Conservation (phyloP, 2,329 filamentous ascomycete genomes). For the Colletotrichum echinochloae region DNA sequence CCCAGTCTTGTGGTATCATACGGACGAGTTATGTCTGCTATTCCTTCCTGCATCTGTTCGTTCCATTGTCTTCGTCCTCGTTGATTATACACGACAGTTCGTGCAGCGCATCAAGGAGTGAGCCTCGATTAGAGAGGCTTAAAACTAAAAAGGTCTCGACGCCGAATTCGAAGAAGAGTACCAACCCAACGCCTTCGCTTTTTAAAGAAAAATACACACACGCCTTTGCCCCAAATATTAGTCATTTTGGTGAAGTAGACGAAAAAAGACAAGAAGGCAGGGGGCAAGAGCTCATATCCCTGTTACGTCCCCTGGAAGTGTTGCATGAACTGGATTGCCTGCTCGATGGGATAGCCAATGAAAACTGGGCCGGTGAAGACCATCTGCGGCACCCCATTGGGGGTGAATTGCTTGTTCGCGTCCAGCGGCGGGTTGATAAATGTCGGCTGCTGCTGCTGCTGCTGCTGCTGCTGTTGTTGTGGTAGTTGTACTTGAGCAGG, state of each 20-base stretch:
- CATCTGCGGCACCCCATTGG: conserved; percentile 69
- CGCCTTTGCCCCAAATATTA: background rate
- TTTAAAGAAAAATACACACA: conserved; percentile 11
- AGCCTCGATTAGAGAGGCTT: background rate
- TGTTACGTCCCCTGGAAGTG: conserved; percentile 57
- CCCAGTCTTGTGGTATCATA: conserved; percentile 32
- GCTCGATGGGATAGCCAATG: conserved; percentile 88
- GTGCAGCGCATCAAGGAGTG: conserved; percentile 4
- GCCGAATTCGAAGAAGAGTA: background rate
- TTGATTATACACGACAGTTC: conserved; percentile 25
- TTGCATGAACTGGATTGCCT: conserved; percentile 82
- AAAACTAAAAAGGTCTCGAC: background rate
- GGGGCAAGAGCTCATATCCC: conserved; percentile 16
- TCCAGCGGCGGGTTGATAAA: conserved; percentile 62
- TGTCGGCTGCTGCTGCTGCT: conserved; percentile 63
- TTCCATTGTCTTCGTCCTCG: conserved; percentile 14
- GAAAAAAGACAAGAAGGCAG: conserved; percentile 5
- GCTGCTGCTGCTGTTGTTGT: conserved; percentile 57
- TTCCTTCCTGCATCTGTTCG: conserved; percentile 20
- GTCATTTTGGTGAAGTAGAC: conserved; percentile 16
- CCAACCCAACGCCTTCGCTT: conserved; percentile 36
- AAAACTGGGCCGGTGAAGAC: conserved; percentile 95
- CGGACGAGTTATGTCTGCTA: conserved; percentile 35
- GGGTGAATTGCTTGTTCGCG: conserved; percentile 47
- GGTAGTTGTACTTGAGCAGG: conserved; percentile 57